Evolutionary conservation across 805 yeast species (phyloP), one percentile per base, ranked within the genome.

Genomic region (Lipomyces yamadae): DNA sequence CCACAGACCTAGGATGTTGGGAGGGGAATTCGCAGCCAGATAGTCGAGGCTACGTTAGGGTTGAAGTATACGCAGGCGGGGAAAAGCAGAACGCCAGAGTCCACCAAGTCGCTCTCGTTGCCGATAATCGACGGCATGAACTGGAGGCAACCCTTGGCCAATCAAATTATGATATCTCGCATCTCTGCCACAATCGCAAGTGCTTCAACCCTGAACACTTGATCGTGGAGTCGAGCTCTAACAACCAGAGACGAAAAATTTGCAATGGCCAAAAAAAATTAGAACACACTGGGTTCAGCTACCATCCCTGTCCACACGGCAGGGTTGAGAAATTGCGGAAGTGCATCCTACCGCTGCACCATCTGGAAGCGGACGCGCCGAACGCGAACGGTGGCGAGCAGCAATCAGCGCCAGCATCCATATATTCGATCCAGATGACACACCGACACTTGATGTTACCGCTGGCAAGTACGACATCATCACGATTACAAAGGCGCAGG

Each of bases 281-380:
- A 13, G 45, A 11, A 39, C 45, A 39, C 45, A 13, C 5, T 13
- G 45, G n/a, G 45, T 39, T 39, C 45, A 39, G 45, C n/a, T 39
- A 39, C n/a, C 45, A 39, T 39, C 45, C 45, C 45, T 39, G 45
- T 39, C 45, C 45, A 39, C 45, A 39, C 45, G 45, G 45, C 45
- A 39, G 45, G 45, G n/a, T 39, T n/a, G n/a, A n/a, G n/a, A n/a
- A n/a, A n/a, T n/a, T n/a, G n/a, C n/a, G n/a, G n/a, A n/a, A n/a
- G 10, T n/a, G n/a, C n/a, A n/a, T n/a, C n/a, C n/a, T n/a, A n/a
- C n/a, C 45, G 45, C 45, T 39, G 45, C 45, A 39, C 13, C n/a
- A 13, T 39, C 45, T 39, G 45, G n/a, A 39, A 39, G 45, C 10
- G 10, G 13, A 39, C 45, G n/a, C 45, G 45, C 45, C 45, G 45